Evolutionary conservation across 495 filamentous ascomycete species (phyloP).

Genomic region (Letharia columbiana): DNA sequence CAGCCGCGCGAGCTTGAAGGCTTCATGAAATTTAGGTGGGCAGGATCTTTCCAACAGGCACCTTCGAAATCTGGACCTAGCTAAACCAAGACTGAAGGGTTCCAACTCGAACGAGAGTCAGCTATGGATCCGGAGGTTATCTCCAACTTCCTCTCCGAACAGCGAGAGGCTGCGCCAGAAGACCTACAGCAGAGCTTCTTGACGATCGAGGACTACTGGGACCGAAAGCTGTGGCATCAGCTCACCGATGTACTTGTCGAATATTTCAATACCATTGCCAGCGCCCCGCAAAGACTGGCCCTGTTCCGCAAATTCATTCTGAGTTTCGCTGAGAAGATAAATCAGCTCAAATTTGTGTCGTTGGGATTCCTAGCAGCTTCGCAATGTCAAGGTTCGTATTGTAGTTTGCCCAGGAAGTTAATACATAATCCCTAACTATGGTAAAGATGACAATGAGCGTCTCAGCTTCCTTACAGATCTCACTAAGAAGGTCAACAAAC

Average conservation of each 20-base stretch:
- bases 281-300: slow-evolving; percentile 71
- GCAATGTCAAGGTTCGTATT: slow-evolving; percentile 67
- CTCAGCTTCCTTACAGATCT: slow-evolving; percentile 78
- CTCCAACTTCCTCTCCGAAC: slow-evolving; percentile 80
- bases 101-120: slow-evolving; percentile 7
- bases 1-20: slow-evolving; percentile 7
- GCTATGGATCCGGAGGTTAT: slow-evolving; percentile 77
- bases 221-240: slow-evolving; percentile 98
- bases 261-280: slow-evolving; percentile 77
- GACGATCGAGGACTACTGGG: slow-evolving; percentile 94
- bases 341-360: slow-evolving; percentile 91
- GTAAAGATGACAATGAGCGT: slow-evolving; percentile 74
- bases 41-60: background rate
- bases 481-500: slow-evolving; percentile 79
- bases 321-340: slow-evolving; percentile 96
- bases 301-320: slow-evolving; percentile 93
- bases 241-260: slow-evolving; percentile 83
- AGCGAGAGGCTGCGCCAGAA: slow-evolving; percentile 74
- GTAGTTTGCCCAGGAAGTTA: background rate
- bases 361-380: slow-evolving; percentile 78
- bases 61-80: background rate
- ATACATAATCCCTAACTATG: background rate
- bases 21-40: background rate
- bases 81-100: background rate
- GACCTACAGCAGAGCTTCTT: slow-evolving; percentile 83